Base-by-base conservation (phyloP, 1,284 basidiomycete genomes). In the Ustilago lituana region DNA sequence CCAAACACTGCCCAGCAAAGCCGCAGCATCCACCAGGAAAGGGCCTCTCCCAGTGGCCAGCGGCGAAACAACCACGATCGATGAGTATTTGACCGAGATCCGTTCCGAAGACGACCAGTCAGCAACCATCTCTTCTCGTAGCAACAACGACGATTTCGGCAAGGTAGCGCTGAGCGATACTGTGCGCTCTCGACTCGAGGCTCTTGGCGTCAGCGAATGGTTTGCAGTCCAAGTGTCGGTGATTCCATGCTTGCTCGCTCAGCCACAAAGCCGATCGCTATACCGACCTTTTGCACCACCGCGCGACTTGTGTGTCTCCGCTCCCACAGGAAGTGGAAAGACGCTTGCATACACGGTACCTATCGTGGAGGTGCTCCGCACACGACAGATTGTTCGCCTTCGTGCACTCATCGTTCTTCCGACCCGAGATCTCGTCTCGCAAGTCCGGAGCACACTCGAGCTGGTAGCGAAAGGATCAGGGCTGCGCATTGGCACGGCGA, bases 241-340 rank as follows among this genome's bases (percentile, higher is more conserved):
- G 8, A 84, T 95, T 1, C 92, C 93, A 0, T 88, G 91, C 70
- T 84, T 96, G 4, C 86, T 93, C 17, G 84, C 85, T 14, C 72
- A 65, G n/a, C 74, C 79, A 2, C 54, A 56, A 27, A 61, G 73
- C 36, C 58, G 62, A 12, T 59, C 52, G 4, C 84, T 96, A 3
- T 93, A 93, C 76, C 85, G 87, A 14, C 89, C 91, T 0, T 89
- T 88, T 72, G 82, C 87, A 49, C 86, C 87, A 23, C 89, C 90
- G 22, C 86, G 87, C 36, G 96, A 99, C 82, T 86, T 94, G 9
- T 95, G 94, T 75, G 91, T 96, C n/a, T 96, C 93, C 5, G 96
- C 96, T 1, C 96, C 96, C 0, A 98, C 95, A 0, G 95, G 95
- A 27, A 94, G 92, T 73, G 95, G 95, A 0, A 98, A 98, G 84